Evolutionary conservation across 2,329 filamentous ascomycete species (phyloP), one percentile per base, ranked within the genome.

Genomic region (Phialophora chinensis): DNA sequence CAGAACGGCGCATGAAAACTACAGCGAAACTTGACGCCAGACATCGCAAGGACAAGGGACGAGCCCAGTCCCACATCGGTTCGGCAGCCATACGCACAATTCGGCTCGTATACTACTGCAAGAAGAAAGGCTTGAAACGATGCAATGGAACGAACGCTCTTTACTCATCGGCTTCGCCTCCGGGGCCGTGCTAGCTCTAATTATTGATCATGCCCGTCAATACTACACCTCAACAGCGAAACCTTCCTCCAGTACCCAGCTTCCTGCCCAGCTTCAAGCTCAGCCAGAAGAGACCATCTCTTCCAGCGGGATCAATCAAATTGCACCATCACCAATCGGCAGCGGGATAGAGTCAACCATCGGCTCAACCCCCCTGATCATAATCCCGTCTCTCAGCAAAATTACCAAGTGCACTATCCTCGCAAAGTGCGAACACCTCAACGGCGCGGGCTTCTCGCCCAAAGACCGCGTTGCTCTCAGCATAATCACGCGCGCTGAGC

Each of bases 351-450:
- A 96, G 78, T 91, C 90, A 54, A 92, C 91, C 75, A 98, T 99
- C 75, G 95, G 95, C 64, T 91, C 96, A 78, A 99, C 95, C 14
- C 94, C 93, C 0, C 85, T 99, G 29, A 87, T 99, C 73, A 87
- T 88, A 70, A 93, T 99, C 76, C 90, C 88, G 72, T 93, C 91
- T 44, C 85, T 99, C 27, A 96, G 91, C 3, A 88, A 91, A 55
- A 92, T 89, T 20, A 97, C 95, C 3, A 93, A 93, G 23, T 93
- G 95, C 74, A 88, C 88, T 49, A 96, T 99, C 74, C 83, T 98
- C 42, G 95, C 90, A 71, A 99, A 99, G 80, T 93, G 93, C 57
- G 95, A 99, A 85, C 96, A 96, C 75, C 86, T 99, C 62, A 98
- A 99, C 80, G 95, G 93, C 58, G 94, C 93, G 2, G 95, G 95